phyloP scores from a whole-genome alignment of 169 alveolate species.

The Plasmodium inui region DNA sequence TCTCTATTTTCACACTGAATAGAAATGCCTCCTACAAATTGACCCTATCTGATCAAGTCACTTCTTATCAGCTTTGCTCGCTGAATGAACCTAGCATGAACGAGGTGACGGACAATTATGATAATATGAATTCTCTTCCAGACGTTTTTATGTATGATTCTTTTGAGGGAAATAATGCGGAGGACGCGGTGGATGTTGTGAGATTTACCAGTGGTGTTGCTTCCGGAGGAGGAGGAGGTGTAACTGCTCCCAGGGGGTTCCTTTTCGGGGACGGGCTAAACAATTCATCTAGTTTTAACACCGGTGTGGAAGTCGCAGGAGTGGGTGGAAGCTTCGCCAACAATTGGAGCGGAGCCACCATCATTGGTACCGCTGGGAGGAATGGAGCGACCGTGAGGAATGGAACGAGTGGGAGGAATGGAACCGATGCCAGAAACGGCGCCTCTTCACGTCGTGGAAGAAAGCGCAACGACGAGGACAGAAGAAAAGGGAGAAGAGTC shows the following conservation, averaged over 20 bases:
- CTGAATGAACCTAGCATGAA: constrained; percentile 11
- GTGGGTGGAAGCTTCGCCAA: background rate
- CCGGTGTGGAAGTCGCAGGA: background rate
- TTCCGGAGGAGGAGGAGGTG: background rate
- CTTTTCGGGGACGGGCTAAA: background rate
- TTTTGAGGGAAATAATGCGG: background rate
- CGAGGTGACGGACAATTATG: constrained; percentile 23
- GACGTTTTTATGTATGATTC: constrained; percentile 45
- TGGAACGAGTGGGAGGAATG: background rate
- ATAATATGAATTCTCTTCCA: constrained; percentile 5
- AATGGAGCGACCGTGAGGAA: background rate
- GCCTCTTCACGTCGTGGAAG: no score
- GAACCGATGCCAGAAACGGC: background rate
- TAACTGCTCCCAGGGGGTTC: background rate
- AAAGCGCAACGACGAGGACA: background rate
- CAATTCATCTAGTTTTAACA: background rate
- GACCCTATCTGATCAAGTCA: constrained; percentile 56
- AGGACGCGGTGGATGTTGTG: background rate
- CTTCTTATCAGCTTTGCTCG: constrained; percentile 32
- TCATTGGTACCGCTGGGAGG: background rate
- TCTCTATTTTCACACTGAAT: constrained; percentile 60
- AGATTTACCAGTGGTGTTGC: background rate
- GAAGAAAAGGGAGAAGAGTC: background rate
- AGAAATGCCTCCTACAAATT: constrained; percentile 36
- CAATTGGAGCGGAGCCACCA: background rate